phyloP scores from a whole-genome alignment of 2,329 filamentous ascomycete species.

The Aspergillus ibericus region DNA sequence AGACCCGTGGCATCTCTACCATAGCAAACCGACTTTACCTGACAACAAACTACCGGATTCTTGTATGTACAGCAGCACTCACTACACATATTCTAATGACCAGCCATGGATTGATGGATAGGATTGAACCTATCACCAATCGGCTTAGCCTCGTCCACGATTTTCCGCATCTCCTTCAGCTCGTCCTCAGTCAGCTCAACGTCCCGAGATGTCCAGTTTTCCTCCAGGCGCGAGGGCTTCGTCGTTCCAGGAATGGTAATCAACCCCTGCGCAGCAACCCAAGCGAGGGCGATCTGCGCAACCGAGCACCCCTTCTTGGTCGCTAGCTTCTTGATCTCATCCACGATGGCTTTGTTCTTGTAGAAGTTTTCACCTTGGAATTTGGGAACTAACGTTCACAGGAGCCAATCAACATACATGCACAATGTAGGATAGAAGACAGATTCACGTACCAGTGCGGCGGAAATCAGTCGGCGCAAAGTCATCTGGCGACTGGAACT shows the following conservation, averaged over 20 bases:
- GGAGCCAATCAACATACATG: no score
- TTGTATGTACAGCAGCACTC: no score
- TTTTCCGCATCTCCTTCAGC: constrained; percentile 38
- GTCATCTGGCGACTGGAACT: constrained; percentile 47
- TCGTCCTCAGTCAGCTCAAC: constrained; percentile 42
- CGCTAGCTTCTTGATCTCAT: constrained; percentile 45
- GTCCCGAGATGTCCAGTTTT: constrained; percentile 43
- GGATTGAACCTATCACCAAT: constrained; percentile 36
- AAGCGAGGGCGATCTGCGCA: constrained; percentile 42
- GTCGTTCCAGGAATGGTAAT: constrained; percentile 52
- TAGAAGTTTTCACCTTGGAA: constrained; percentile 49
- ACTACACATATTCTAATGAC: no score
- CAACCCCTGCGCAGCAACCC: constrained; percentile 43
- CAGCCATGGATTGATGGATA: constrained; percentile 24
- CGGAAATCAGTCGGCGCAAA: constrained; percentile 47
- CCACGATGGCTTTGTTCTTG: constrained; percentile 45
- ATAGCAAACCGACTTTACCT: no score
- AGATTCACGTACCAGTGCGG: constrained; percentile 36
- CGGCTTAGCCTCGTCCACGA: constrained; percentile 41
- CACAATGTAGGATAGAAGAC: no score
- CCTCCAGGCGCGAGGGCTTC: constrained; percentile 39
- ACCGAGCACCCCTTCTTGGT: constrained; percentile 33
- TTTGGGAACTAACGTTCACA: constrained; percentile 22
- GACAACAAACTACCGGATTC: no score
- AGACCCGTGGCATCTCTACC: no score